A percentile compares a stretch with the other conserved stretches of the same genome.
Evolutionary conservation across 2,329 filamentous ascomycete genomes (phyloP).

Genomic region (Cladorrhinum sp.): DNA sequence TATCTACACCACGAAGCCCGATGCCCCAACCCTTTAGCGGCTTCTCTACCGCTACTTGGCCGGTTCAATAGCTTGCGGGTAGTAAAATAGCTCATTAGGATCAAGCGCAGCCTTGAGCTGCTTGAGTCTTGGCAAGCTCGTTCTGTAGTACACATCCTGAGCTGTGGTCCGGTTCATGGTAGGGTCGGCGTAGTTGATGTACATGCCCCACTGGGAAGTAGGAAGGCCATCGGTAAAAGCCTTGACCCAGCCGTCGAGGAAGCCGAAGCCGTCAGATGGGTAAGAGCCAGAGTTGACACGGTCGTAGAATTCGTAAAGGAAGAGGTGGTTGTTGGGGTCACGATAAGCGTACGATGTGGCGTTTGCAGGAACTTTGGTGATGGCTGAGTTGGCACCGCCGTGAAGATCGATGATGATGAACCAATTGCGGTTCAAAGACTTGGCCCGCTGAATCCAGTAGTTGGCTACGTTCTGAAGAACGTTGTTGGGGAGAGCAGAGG

Average conservation of each 20-base stretch:
- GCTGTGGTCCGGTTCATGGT: slow-evolving; percentile 45
- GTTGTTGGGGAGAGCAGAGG: slow-evolving; percentile 26
- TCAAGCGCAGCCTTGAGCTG: slow-evolving; percentile 40
- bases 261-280: slow-evolving; percentile 36
- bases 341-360: slow-evolving; percentile 39
- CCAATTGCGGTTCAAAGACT: slow-evolving; percentile 29
- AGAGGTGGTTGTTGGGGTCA: slow-evolving; percentile 38
- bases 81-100: slow-evolving; percentile 41
- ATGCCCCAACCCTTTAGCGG: not conserved
- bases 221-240: slow-evolving; percentile 30
- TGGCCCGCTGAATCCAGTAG: slow-evolving; percentile 30
- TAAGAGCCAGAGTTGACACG: slow-evolving; percentile 33
- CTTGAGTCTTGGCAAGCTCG: slow-evolving; percentile 37
- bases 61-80: slow-evolving; percentile 35
- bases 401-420: slow-evolving; percentile 36
- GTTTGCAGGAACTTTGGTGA: slow-evolving; percentile 29
- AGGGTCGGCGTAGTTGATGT: slow-evolving; percentile 54
- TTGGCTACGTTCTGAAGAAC: slow-evolving; percentile 28
- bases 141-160: slow-evolving; percentile 48
- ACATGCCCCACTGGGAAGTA: slow-evolving; percentile 44
- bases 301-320: slow-evolving; percentile 51
- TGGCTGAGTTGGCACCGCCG: slow-evolving; percentile 37
- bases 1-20: not conserved
- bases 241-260: slow-evolving; percentile 42
- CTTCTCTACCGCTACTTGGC: slow-evolving; percentile 14